Base-by-base conservation (phyloP, 306 rosid species). In the Pyrus bretschneideri region DNA sequence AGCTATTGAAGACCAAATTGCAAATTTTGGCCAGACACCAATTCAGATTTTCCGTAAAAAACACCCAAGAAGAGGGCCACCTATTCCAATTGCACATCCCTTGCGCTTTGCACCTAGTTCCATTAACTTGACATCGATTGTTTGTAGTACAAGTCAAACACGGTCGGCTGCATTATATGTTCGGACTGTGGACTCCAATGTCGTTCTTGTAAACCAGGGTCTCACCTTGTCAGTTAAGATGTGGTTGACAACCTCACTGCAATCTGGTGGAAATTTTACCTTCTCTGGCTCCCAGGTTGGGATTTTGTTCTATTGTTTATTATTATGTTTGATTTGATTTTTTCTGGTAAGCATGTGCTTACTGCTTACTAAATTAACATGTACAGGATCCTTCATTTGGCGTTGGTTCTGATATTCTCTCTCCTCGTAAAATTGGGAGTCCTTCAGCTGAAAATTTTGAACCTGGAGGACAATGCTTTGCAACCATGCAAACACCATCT, bases 1-100 rank as follows among this genome's bases (percentile, higher is more conserved):
- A 25, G 97, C 98, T 58, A 86, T 94, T 44, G 98, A 94, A 85
- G 98, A 94, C 77, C 98, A 94, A 85, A 90, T 94, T 81, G 98
- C 98, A 81, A 94, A 94, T 86, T 94, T 94, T 88, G 98, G 98
- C 81, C 98, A 94, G 88, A 92, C 98, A 12, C 98, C 98, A 49
- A 85, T 88, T 70, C 98, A 94, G 89, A 87, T 94, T 80, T 94
- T 94, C 74, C 93, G 92, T 63, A 94, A 94, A 86, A 94, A 92
- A 78, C 98, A 94, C 81, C 96, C 97, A 55, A 90, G 98, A 85
- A 87, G 98, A 88, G 98, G 98, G 78, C 98, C 96, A 10, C 98
- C 98, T 46, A 86, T 94, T 83, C 98, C 98, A 62, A 94, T 94
- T 84, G 95, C 96, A 54, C 98, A 92, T 87, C 98, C 98, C 54